A percentile compares a stretch with the other conserved stretches of the same genome.
These are phyloP conservation scores for Fraxinus albicans DNA, from an alignment of 305 asterid genomes.

Conservation along the genomic window DNA sequence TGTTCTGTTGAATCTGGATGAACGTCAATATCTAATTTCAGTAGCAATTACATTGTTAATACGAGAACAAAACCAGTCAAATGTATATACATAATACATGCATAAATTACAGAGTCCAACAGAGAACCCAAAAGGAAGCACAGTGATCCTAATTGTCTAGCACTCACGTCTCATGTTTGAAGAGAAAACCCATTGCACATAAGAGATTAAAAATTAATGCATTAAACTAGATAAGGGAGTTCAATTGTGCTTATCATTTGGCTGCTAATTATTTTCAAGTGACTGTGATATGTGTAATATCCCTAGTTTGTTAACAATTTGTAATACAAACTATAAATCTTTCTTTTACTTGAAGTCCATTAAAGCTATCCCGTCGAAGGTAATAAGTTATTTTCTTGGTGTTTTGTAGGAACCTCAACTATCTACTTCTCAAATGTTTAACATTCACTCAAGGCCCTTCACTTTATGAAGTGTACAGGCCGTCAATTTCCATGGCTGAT, in stretches of 20 bases:
- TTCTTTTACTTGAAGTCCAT: neutral
- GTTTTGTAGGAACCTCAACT: conserved; percentile 65
- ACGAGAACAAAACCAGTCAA: neutral
- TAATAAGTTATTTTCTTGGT: conserved; percentile 23
- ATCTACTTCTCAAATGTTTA: conserved; percentile 62
- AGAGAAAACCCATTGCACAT: neutral
- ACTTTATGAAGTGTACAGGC: conserved; percentile 29
- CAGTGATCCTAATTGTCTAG: neutral
- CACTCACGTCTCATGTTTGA: neutral
- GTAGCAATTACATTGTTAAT: neutral
- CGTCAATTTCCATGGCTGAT: conserved; percentile 21
- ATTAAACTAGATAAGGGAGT: neutral
- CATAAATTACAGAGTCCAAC: neutral
- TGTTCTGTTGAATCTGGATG: neutral
- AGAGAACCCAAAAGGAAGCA: neutral
- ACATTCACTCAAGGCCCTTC: conserved; percentile 53
- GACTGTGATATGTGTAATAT: neutral
- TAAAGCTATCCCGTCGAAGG: neutral
- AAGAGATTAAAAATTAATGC: neutral
- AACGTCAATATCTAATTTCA: neutral
- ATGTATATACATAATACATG: neutral
- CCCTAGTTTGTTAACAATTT: neutral
- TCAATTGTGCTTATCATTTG: neutral
- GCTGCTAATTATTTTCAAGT: neutral
- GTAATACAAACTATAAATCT: neutral